A percentile compares a stretch with the other conserved stretches of the same genome.
phyloP scores from a whole-genome alignment of 768 basidiomycete genomes.

The Lepiota venenata region DNA sequence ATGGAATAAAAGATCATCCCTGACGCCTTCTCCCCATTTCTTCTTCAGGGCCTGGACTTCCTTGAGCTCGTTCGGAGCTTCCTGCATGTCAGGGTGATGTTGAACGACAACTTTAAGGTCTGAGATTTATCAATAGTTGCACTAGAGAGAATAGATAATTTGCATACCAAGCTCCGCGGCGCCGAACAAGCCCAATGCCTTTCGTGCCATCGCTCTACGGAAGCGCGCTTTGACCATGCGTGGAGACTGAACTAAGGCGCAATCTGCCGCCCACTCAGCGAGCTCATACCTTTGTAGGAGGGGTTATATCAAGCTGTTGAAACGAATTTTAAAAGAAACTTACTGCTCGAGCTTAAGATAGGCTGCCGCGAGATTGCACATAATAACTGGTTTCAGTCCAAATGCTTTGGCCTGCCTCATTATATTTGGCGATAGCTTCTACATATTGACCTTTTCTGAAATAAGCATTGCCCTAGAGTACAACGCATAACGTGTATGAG shows the following conservation, averaged over 20 bases:
- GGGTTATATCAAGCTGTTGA: background rate
- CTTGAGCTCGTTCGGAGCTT: slow-evolving; percentile 24
- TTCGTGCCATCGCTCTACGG: slow-evolving; percentile 36
- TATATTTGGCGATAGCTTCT: slow-evolving; percentile 26
- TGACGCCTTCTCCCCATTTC: slow-evolving; percentile 15
- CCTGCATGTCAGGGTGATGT: slow-evolving; percentile 25
- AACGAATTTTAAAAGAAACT: slow-evolving; percentile 5
- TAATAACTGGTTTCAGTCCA: slow-evolving; percentile 29
- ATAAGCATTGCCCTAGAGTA: slow-evolving; percentile 27
- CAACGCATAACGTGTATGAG: no score
- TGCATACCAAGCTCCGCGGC: slow-evolving; percentile 26
- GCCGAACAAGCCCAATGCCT: slow-evolving; percentile 18
- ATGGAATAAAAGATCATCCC: slow-evolving; percentile 17
- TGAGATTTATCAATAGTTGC: slow-evolving; percentile 6
- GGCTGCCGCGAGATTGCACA: slow-evolving; percentile 33
- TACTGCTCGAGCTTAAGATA: slow-evolving; percentile 32
- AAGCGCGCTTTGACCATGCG: slow-evolving; percentile 33
- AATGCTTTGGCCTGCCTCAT: slow-evolving; percentile 22
- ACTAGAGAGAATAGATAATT: background rate
- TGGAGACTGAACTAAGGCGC: slow-evolving; percentile 32
- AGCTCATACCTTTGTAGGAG: slow-evolving; percentile 25
- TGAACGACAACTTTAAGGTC: slow-evolving; percentile 34
- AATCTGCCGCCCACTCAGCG: slow-evolving; percentile 29
- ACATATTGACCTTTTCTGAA: slow-evolving; percentile 28
- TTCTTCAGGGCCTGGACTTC: slow-evolving; percentile 19